Evolutionary conservation across 2,329 filamentous ascomycete genomes (phyloP), one percentile per base, ranked within the genome.

Genomic region (Penicillium sp.): DNA sequence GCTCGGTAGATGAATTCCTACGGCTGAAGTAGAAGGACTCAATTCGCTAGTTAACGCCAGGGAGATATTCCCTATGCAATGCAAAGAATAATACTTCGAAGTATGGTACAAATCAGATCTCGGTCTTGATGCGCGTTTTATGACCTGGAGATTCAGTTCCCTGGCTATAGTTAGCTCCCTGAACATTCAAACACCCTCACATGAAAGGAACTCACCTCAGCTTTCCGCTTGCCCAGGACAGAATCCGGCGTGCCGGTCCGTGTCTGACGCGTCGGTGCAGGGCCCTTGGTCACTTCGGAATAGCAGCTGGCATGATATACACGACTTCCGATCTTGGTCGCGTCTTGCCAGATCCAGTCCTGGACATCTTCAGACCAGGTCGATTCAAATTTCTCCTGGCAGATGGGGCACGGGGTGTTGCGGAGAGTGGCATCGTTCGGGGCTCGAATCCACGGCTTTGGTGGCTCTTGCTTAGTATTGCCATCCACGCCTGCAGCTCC

Each of bases 331-430:
- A 94, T 81, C 56, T 84, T 79, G 44, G 87, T 77, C 0, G 91
- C 87, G 68, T 98, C 91, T 68, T 88, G 84, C 87, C 93, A 97
- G 35, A 98, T 91, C 79, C 90, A 97, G 63, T 98, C 91, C 69
- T 97, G 89, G 17, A 86, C 87, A 55, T 94, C 88, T 60, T 94
- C 88, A 6, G 91, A 83, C 85, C 89, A 97, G 57, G 86, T 85
- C 57, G 87, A 88, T 71, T 94, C 86, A 61, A 98, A 97, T 57
- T 86, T 85, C 66, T 98, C 93, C 67, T 95, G 90, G 67, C 93
- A 97, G 59, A 98, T 95, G 2, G 89, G 88, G 63, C 93, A 98
- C 1, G 86, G 79, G 15, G 81, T 85, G 64, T 88, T 90, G 51
- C 84, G 80, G 24, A 86, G 77, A 24, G 81, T 78, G 17, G 82